Conservation (phyloP, 441 rosid genomes). For the Mallotus repandus region DNA sequence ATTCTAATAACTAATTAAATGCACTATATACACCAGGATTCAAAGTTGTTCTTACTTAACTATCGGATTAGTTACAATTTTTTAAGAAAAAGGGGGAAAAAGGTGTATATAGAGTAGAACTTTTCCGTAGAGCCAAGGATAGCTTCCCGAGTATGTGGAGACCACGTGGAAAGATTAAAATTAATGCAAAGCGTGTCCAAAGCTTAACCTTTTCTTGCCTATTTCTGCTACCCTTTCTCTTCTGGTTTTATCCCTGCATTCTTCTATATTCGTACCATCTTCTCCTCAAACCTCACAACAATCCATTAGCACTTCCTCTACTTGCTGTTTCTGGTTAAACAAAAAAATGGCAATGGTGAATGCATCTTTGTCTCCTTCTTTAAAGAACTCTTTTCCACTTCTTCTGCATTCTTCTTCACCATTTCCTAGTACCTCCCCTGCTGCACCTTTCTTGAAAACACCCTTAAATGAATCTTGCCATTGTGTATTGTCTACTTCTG, state of each 20-base stretch:
- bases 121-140: not conserved
- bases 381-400: constrained; percentile 21
- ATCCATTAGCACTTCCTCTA: not conserved
- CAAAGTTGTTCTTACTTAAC: accelerated
- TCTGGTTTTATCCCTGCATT: no score
- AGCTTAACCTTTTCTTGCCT: constrained; percentile 46
- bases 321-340: constrained; percentile 3
- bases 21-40: no score
- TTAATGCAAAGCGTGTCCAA: constrained; percentile 51
- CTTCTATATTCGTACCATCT: not conserved
- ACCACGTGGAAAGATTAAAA: constrained; percentile 32
- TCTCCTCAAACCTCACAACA: not conserved
- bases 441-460: constrained; percentile 24
- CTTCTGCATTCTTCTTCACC: constrained; percentile 26
- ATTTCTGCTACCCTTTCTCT: not conserved
- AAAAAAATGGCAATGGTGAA: constrained; percentile 49
- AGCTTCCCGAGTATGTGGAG: constrained; percentile 17
- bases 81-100: no score
- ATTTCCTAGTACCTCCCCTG: constrained; percentile 12
- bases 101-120: no score
- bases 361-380: constrained; percentile 30
- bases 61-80: no score
- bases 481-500: constrained; percentile 6
- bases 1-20: no score
- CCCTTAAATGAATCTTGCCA: constrained; percentile 23